Evolutionary conservation across 805 yeast genomes (phyloP).

Genomic region (Wickerhamiella domercqiae): DNA sequence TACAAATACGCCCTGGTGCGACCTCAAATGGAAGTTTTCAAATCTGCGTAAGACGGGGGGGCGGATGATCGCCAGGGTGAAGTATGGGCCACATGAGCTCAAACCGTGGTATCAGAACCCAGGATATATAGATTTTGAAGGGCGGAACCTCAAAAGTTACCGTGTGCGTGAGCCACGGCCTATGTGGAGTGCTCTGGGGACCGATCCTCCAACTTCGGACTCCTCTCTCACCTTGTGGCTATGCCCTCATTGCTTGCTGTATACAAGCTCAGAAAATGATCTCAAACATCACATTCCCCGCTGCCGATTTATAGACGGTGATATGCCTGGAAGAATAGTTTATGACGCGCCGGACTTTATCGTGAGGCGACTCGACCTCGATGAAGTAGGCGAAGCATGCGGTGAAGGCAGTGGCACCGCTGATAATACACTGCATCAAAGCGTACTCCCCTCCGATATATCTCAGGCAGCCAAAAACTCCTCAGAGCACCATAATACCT

Average conservation of each 20-base stretch:
- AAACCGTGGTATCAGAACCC: conserved; percentile 82
- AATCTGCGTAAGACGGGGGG: neutral
- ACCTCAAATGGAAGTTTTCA: neutral
- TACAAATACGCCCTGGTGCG: conserved; percentile 18
- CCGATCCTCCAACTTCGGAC: conserved; percentile 31
- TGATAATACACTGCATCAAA: no score
- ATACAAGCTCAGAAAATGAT: conserved; percentile 35
- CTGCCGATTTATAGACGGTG: conserved; percentile 16
- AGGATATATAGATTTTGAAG: conserved; percentile 44
- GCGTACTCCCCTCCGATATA: no score
- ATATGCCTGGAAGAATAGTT: conserved; percentile 50
- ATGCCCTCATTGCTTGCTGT: conserved; percentile 76
- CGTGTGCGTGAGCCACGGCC: conserved; percentile 16
- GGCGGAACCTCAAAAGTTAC: conserved; percentile 15
- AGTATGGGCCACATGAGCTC: conserved; percentile 51
- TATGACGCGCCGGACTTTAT: conserved; percentile 43
- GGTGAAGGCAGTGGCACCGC: no score
- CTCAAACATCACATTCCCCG: conserved; percentile 34
- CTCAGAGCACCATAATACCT: no score
- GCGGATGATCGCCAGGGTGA: conserved; percentile 49
- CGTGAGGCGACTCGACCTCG: conserved; percentile 56
- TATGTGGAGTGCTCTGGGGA: conserved; percentile 14
- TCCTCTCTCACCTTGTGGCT: conserved; percentile 35
- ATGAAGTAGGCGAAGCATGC: conserved; percentile 23
- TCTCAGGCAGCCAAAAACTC: no score